Evolutionary conservation across 163 green algal species (phyloP), one percentile per base, ranked within the genome.

Genomic region (Botryococcus braunii): DNA sequence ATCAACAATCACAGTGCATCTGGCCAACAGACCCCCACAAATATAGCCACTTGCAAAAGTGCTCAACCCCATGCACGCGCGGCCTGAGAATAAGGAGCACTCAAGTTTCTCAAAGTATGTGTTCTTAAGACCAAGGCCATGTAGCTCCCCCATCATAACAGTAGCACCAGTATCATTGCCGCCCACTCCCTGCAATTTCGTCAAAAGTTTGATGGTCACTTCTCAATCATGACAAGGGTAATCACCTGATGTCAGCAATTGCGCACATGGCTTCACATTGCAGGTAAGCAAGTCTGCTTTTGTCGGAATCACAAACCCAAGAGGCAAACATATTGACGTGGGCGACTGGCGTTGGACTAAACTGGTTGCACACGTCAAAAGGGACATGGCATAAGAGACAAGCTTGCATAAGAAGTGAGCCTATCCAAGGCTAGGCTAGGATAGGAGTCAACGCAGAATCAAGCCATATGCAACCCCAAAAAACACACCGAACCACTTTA

Each of bases 21-120:
- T 58, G 38, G 62, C 60, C 38, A 76, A 46, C 55, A 76, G 40
- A 40, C 62, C 63, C 13, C 41, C 62, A 40, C 70, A 76, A 7
- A 71, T 46, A 7, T 66, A 35, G 32, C 70, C 70, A 7, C n/a
- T 41, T 5, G 63, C 64, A 36, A 71, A 76, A 6, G 59, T 21
- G 39, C 52, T 69, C 2, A 71, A 50, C 21, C 71, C 70, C 7
- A 70, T 43, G 6, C 63, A 63, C 27, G 41, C 70, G 6, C 32
- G 38, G 0, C 39, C 55, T 0, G 59, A 55, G 31, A 73, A 60
- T 35, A 73, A 47, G 57, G 43, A 67, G 38, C 43, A 40, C n/a
- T n/a, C n/a, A 34, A 86, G 68, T 47, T 68, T 56, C 25, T 77
- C 55, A 36, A 83, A 83, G 1, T 69, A 55, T 34, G 74, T 69